These are phyloP conservation scores for Zasmidium cellare DNA, from an alignment of 2,329 filamentous ascomycete species.

Conservation along the genomic window DNA sequence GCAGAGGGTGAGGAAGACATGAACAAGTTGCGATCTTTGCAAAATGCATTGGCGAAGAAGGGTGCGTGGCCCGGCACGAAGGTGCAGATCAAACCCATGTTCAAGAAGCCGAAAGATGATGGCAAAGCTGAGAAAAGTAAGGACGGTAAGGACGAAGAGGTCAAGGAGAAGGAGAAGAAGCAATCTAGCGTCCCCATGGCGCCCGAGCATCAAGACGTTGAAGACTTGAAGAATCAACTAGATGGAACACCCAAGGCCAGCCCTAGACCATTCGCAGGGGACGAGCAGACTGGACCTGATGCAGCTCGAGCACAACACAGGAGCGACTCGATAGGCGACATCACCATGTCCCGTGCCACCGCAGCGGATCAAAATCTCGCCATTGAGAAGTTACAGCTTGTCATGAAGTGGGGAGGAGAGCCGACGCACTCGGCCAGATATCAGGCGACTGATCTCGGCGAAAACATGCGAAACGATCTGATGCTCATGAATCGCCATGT, in stretches of 20 bases:
- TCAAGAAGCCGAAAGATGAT: conserved; percentile 71
- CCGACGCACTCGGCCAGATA: conserved; percentile 96
- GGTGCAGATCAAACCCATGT: conserved; percentile 99
- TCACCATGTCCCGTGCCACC: conserved; percentile 91
- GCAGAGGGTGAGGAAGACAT: conserved; percentile 78
- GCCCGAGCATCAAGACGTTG: conserved; percentile 12
- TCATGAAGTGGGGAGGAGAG: conserved; percentile 98
- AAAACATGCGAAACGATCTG: conserved; percentile 94
- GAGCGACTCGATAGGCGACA: conserved; percentile 82
- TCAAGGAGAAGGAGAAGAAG: conserved; percentile 39
- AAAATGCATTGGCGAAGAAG: conserved; percentile 88
- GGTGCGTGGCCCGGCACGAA: conserved; percentile 94
- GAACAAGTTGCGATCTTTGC: conserved; percentile 80
- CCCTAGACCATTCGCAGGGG: conserved; percentile 22
- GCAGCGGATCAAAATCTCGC: conserved; percentile 91
- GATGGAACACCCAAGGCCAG: neutral
- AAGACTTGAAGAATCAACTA: conserved; percentile 9
- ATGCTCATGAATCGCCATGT: conserved; percentile 90
- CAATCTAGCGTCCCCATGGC: conserved; percentile 17
- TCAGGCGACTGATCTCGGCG: conserved; percentile 89
- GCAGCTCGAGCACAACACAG: conserved; percentile 56
- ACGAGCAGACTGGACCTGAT: conserved; percentile 35
- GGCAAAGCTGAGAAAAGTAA: conserved; percentile 16
- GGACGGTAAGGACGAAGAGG: conserved; percentile 54
- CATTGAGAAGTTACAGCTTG: conserved; percentile 92